Percentiles rank a stretch among this genome's conserved stretches.
phyloP scores from a whole-genome alignment of 305 asterid species.

The Solanum hybrid region DNA sequence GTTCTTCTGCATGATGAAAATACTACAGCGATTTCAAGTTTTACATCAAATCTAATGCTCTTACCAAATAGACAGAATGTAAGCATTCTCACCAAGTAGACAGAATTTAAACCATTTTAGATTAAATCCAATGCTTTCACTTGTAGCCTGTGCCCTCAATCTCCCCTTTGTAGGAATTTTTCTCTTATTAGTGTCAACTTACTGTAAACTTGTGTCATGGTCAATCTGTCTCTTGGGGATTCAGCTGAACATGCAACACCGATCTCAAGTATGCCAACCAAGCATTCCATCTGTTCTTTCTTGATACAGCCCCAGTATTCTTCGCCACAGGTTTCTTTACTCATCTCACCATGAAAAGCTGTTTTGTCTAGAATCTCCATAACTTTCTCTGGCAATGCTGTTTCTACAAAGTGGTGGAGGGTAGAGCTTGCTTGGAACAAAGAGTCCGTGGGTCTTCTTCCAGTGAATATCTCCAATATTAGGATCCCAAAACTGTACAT shows the following conservation, averaged over 20 bases:
- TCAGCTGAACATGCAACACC: conserved; percentile 29
- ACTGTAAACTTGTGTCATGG: conserved; percentile 15
- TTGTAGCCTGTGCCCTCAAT: neutral
- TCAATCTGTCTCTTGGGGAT: conserved; percentile 5
- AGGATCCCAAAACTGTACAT: neutral
- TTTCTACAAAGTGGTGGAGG: neutral
- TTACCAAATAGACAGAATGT: neutral
- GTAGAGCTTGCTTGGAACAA: neutral
- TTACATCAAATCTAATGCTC: neutral
- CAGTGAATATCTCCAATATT: neutral
- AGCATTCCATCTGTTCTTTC: neutral
- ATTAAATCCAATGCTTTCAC: neutral
- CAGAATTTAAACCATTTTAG: neutral
- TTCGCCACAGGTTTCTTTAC: neutral
- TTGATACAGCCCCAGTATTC: neutral
- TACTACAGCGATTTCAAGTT: neutral
- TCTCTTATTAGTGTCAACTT: conserved; percentile 14
- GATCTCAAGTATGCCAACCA: conserved; percentile 15
- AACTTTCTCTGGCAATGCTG: neutral
- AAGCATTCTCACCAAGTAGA: neutral
- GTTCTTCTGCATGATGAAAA: neutral
- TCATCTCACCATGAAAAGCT: neutral
- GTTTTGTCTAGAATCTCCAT: neutral
- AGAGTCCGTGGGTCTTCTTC: neutral
- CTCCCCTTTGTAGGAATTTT: neutral